A percentile compares a stretch with the other conserved stretches of the same genome.
Evolutionary conservation across 805 yeast species (phyloP).

Genomic region (Zygoascus flipseniorum): DNA sequence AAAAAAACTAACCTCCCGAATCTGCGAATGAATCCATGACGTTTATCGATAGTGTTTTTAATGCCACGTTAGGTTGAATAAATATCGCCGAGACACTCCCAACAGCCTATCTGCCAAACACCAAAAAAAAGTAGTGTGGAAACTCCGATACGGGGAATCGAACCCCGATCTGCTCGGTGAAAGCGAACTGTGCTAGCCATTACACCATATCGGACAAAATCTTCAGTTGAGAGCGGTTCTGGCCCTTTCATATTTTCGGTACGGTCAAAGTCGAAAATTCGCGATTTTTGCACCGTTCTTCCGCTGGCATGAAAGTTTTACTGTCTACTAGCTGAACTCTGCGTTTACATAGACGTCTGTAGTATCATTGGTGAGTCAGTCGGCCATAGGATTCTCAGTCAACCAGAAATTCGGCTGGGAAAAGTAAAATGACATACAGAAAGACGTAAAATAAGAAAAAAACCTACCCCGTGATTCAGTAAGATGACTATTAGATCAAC

Average conservation of each 20-base stretch:
- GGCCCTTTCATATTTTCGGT: not conserved
- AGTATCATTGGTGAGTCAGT: too few relatives aligned
- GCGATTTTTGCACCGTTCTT: not conserved
- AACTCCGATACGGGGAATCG: conserved; percentile 70
- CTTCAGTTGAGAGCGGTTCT: not conserved
- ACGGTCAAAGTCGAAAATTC: not conserved
- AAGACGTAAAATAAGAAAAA: too few relatives aligned
- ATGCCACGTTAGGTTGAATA: not conserved
- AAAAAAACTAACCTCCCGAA: conserved; percentile 17
- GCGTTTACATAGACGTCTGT: too few relatives aligned
- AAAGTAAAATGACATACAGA: too few relatives aligned
- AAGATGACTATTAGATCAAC: too few relatives aligned
- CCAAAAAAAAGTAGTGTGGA: conserved; percentile 4
- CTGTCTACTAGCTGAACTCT: too few relatives aligned
- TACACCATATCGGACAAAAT: conserved; percentile 46
- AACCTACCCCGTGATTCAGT: too few relatives aligned
- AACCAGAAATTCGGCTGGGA: too few relatives aligned
- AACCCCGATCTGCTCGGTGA: conserved; percentile 65
- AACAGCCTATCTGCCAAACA: too few relatives aligned
- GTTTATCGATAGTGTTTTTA: not conserved
- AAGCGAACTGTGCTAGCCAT: conserved; percentile 57
- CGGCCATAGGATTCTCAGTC: too few relatives aligned
- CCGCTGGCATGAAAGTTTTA: too few relatives aligned
- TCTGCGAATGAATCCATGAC: conserved; percentile 23
- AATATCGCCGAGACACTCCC: too few relatives aligned